Percentiles rank a stretch among this genome's conserved stretches.
These are phyloP conservation scores for Beauveria medogensis DNA, from an alignment of 2,329 filamentous ascomycete species.

Conservation along the genomic window DNA sequence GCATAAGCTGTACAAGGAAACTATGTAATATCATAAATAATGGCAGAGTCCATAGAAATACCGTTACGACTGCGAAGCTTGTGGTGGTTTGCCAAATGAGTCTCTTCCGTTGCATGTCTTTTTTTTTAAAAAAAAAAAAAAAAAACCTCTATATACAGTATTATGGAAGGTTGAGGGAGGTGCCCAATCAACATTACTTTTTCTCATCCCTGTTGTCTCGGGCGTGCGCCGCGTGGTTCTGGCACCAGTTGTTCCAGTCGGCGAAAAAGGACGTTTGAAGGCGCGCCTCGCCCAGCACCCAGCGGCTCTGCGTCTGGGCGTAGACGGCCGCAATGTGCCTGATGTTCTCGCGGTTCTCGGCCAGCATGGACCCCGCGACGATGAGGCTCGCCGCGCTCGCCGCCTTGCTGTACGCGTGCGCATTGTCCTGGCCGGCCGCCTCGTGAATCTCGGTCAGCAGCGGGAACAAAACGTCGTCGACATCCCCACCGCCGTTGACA, in stretches of 20 bases:
- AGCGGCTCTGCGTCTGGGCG: slow-evolving; percentile 47
- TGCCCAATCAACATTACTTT: neutral
- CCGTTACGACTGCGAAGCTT: slow-evolving; percentile 21
- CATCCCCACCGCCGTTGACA: slow-evolving; percentile 17
- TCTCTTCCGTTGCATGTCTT: neutral
- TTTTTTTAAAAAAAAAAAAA: neutral
- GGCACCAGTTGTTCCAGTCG: slow-evolving; percentile 69
- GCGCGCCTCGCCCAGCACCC: slow-evolving; percentile 50
- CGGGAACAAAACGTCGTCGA: slow-evolving; percentile 41
- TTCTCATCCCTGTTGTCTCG: slow-evolving; percentile 13
- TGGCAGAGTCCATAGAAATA: slow-evolving; percentile 2
- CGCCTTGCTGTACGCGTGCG: slow-evolving; percentile 64
- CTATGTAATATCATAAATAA: slow-evolving; percentile 29
- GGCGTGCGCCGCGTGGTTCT: slow-evolving; percentile 35
- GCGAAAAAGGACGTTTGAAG: slow-evolving; percentile 59
- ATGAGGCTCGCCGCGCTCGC: slow-evolving; percentile 67
- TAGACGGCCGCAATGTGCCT: slow-evolving; percentile 56
- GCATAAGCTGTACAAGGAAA: slow-evolving; percentile 5
- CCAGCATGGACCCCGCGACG: slow-evolving; percentile 54
- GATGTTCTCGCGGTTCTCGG: slow-evolving; percentile 43
- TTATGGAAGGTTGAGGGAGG: neutral
- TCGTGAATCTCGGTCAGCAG: slow-evolving; percentile 61
- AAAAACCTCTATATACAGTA: neutral
- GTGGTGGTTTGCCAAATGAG: slow-evolving; percentile 9
- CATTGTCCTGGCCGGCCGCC: slow-evolving; percentile 54